Evolutionary conservation across 768 basidiomycete genomes (phyloP).

Genomic region (Gymnopilus junonius): DNA sequence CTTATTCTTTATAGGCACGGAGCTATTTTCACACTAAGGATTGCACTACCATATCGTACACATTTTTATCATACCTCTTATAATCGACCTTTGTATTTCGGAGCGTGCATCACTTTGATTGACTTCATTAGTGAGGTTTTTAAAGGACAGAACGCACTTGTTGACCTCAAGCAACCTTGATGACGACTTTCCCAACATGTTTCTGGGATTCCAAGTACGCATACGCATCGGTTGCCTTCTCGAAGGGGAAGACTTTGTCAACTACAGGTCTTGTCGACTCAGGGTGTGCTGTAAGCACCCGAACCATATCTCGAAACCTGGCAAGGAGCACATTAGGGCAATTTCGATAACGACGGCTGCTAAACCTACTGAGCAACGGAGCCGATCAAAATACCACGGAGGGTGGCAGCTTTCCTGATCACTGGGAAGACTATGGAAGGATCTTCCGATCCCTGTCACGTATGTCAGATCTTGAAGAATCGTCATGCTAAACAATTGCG

Average conservation of each 20-base stretch:
- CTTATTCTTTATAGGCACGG: not conserved
- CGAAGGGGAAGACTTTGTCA: slow-evolving; percentile 63
- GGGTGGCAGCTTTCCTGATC: slow-evolving; percentile 42
- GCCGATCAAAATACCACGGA: slow-evolving; percentile 61
- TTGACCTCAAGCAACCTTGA: slow-evolving; percentile 39
- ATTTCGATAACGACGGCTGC: not conserved
- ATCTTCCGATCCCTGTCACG: slow-evolving; percentile 25
- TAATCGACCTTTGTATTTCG: not conserved
- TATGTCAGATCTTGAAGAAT: not conserved
- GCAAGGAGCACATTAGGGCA: not conserved
- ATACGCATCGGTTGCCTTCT: slow-evolving; percentile 55
- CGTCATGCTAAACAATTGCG: not conserved
- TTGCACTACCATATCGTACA: no score
- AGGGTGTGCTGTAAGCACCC: slow-evolving; percentile 46
- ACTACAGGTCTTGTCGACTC: slow-evolving; percentile 52
- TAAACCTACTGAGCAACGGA: slow-evolving; percentile 54
- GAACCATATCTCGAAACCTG: slow-evolving; percentile 60
- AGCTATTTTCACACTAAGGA: not conserved
- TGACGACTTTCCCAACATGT: slow-evolving; percentile 67
- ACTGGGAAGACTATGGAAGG: slow-evolving; percentile 34
- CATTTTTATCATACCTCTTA: not conserved
- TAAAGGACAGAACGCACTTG: not conserved
- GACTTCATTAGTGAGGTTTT: not conserved
- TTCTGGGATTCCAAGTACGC: slow-evolving; percentile 55
- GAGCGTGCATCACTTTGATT: not conserved